Base-by-base conservation (phyloP, 2,329 filamentous ascomycete species). In the Fusarium siculi region DNA sequence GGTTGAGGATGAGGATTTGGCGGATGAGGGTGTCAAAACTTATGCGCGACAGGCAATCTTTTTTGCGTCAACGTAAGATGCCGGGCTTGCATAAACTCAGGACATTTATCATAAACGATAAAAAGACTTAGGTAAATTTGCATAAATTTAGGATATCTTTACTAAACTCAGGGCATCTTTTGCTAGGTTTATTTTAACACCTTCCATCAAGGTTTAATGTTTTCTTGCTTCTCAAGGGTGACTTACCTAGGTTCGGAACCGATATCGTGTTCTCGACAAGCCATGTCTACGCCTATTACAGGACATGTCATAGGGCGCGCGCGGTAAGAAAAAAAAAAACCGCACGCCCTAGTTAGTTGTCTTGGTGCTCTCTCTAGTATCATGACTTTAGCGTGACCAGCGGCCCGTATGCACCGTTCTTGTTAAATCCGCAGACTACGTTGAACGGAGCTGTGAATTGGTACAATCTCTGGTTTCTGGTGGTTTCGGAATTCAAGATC, bases 41-140 rank as follows among this genome's bases (percentile, higher is more conserved):
- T 70, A 65, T 2, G 88, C 88, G 0, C 84, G 65, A 3, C 65
- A 68, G 21, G 55, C 42, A 7, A 68, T 68, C 0, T 68, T 68
- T 3, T 68, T 68, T 49, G 55, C 63, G 18, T 68, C 65, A 3
- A 44, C 39, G 7, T 68, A 40, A 49, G 11, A 16, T 52, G 11
- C 8, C 1, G 4, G n/a, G 9, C 3, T 53, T 53, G 14, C 2
- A 4, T 53, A n/a, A n/a, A n/a, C n/a, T n/a, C n/a, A n/a, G n/a
- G n/a, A n/a, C n/a, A n/a, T n/a, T n/a, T n/a, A n/a, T n/a, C n/a
- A n/a, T n/a, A n/a, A n/a, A n/a, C n/a, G n/a, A n/a, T n/a, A n/a
- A n/a, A n/a, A n/a, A n/a, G n/a, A n/a, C n/a, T n/a, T n/a, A n/a
- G 4, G 30, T 30, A 11, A 30, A 10, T 30, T 30, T 11, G 30